Percentiles rank a stretch among this genome's conserved stretches.
These are phyloP conservation scores for Calendula officinalis DNA, from an alignment of 129 eudicot species.

Conservation along the genomic window DNA sequence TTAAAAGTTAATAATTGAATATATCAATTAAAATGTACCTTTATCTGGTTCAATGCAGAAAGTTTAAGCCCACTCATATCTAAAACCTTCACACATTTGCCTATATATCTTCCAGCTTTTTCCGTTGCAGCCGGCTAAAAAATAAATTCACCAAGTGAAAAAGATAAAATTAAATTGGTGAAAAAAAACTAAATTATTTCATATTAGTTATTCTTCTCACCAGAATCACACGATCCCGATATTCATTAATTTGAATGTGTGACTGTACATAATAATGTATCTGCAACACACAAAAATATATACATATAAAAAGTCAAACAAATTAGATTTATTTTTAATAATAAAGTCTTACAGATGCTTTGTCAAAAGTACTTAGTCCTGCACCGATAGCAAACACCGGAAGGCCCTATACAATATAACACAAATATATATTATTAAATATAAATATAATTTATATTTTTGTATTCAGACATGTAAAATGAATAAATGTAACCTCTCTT, in stretches of 20 bases:
- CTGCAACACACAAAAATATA: slow-evolving; percentile 27
- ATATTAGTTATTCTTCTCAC: slow-evolving; percentile 32
- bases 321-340: neutral
- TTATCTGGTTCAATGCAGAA: slow-evolving; percentile 63
- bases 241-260: slow-evolving; percentile 73
- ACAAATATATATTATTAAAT: neutral
- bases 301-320: neutral
- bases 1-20: too few species aligned
- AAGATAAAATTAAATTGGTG: slow-evolving; percentile 2
- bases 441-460: neutral
- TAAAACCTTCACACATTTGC: slow-evolving; percentile 64
- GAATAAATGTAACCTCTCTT: slow-evolving; percentile 47
- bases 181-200: slow-evolving; percentile 1
- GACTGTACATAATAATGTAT: slow-evolving; percentile 71
- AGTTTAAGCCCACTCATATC: slow-evolving; percentile 80
- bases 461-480: neutral
- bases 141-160: slow-evolving; percentile 16
- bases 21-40: slow-evolving; percentile 31
- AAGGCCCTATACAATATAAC: slow-evolving; percentile 47
- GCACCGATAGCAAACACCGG: slow-evolving; percentile 74
- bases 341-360: slow-evolving; percentile 61
- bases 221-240: slow-evolving; percentile 65
- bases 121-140: slow-evolving; percentile 58
- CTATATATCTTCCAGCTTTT: slow-evolving; percentile 52
- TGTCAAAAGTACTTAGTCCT: slow-evolving; percentile 61